phyloP scores from a whole-genome alignment of 352 stramenopile species.

The Stephanocyclus meneghinianus region DNA sequence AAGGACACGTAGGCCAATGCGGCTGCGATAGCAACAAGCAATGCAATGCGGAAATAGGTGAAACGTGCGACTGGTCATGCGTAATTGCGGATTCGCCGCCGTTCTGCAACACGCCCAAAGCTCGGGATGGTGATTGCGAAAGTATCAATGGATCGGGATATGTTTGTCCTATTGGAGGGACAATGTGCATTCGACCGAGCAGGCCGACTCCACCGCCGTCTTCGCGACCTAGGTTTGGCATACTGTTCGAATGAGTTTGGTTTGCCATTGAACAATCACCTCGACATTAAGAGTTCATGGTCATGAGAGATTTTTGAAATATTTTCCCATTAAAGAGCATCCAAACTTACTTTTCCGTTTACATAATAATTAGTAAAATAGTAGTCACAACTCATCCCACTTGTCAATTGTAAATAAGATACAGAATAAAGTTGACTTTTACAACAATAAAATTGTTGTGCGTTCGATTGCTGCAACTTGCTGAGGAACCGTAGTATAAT shows the following conservation, averaged over 20 bases:
- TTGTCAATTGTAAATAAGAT: no score
- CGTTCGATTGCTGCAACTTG: no score
- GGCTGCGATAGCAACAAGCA: conserved; percentile 10
- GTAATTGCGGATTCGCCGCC: not conserved
- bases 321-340: not conserved
- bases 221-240: not conserved
- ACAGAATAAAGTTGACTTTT: no score
- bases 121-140: conserved; percentile 2
- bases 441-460: no score
- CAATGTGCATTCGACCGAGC: not conserved
- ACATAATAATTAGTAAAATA: no score
- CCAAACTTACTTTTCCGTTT: not conserved
- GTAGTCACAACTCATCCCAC: no score
- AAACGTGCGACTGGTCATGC: conserved; percentile 6
- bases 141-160: conserved; percentile 8
- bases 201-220: not conserved
- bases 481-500: no score
- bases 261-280: not conserved
- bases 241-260: not conserved
- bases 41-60: not conserved
- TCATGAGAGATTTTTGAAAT: not conserved
- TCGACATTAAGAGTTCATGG: not conserved
- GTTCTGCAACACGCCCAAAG: not conserved
- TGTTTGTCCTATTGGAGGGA: not conserved
- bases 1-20: not conserved